Percentiles rank a stretch among this genome's conserved stretches.
phyloP scores from a whole-genome alignment of 352 stramenopile genomes.

The Globisporangium apiculatum region DNA sequence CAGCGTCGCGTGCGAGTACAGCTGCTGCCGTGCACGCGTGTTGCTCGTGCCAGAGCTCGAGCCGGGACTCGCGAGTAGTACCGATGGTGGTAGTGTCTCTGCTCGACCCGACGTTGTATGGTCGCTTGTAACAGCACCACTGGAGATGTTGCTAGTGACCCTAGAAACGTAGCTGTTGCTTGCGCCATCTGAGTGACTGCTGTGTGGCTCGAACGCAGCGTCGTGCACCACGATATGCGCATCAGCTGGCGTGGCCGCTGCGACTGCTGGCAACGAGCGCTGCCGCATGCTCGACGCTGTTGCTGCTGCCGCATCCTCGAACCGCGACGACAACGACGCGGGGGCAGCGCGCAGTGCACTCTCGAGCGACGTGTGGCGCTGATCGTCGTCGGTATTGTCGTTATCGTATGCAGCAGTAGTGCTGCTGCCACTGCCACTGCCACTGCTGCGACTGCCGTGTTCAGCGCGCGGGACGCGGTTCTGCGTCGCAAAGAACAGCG shows the following conservation, averaged over 20 bases:
- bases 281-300: not conserved
- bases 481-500: slow-evolving; percentile 66
- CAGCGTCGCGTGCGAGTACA: slow-evolving; percentile 9
- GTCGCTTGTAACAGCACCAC: too few species aligned
- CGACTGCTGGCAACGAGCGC: not conserved
- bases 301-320: not conserved
- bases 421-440: not conserved
- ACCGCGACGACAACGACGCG: too few species aligned
- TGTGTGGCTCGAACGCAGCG: not conserved
- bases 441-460: slow-evolving; percentile 7
- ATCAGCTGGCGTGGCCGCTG: too few species aligned
- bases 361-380: not conserved
- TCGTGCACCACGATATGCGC: too few species aligned
- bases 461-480: slow-evolving; percentile 32
- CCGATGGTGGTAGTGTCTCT: too few species aligned
- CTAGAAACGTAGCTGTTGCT: too few species aligned
- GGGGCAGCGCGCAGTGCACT: not conserved
- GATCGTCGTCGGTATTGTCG: not conserved
- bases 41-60: not conserved
- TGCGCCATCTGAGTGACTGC: too few species aligned
- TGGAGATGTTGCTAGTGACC: too few species aligned
- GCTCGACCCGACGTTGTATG: too few species aligned
- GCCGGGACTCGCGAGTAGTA: not conserved
- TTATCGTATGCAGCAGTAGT: not conserved
- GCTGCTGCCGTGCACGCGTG: not conserved